Evolutionary conservation across 768 basidiomycete genomes (phyloP).

Genomic region (Hysterangium stoloniferum): DNA sequence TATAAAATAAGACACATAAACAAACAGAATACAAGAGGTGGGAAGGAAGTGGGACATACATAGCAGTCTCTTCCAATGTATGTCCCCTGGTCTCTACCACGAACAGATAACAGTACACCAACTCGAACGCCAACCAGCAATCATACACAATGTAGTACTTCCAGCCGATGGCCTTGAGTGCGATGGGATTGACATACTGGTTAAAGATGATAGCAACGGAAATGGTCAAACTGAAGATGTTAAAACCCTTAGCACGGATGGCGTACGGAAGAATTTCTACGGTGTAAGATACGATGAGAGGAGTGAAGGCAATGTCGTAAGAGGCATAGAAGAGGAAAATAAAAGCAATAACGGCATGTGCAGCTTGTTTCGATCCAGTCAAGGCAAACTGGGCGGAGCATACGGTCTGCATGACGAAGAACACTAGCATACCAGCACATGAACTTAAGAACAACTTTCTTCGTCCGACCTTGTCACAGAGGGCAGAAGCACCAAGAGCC

Average conservation of each 20-base stretch:
- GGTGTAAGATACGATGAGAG: slow-evolving; percentile 80
- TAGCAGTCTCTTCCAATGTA: slow-evolving; percentile 77
- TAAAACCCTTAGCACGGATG: slow-evolving; percentile 83
- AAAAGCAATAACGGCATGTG: slow-evolving; percentile 71
- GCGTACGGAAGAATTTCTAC: slow-evolving; percentile 81
- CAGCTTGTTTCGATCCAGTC: slow-evolving; percentile 30
- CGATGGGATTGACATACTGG: slow-evolving; percentile 78
- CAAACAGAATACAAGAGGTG: neutral
- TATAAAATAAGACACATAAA: neutral
- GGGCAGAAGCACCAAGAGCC: slow-evolving; percentile 47
- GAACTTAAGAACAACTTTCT: slow-evolving; percentile 49
- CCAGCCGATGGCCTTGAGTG: slow-evolving; percentile 56
- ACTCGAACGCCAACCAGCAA: slow-evolving; percentile 61
- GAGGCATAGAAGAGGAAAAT: slow-evolving; percentile 77
- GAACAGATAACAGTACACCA: slow-evolving; percentile 56
- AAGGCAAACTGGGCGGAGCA: slow-evolving; percentile 52
- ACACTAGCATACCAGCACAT: slow-evolving; percentile 19
- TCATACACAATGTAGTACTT: slow-evolving; percentile 63
- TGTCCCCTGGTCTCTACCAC: slow-evolving; percentile 45
- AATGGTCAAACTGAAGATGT: slow-evolving; percentile 70
- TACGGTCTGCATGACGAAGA: slow-evolving; percentile 47
- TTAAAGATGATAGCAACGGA: slow-evolving; percentile 82
- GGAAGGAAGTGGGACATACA: slow-evolving; percentile 16
- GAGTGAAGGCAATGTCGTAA: slow-evolving; percentile 80
- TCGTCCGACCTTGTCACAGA: slow-evolving; percentile 62